These are phyloP conservation scores for Asterella californica DNA, from an alignment of 225 moss, liverwort and hornwort genomes.

Conservation along the genomic window DNA sequence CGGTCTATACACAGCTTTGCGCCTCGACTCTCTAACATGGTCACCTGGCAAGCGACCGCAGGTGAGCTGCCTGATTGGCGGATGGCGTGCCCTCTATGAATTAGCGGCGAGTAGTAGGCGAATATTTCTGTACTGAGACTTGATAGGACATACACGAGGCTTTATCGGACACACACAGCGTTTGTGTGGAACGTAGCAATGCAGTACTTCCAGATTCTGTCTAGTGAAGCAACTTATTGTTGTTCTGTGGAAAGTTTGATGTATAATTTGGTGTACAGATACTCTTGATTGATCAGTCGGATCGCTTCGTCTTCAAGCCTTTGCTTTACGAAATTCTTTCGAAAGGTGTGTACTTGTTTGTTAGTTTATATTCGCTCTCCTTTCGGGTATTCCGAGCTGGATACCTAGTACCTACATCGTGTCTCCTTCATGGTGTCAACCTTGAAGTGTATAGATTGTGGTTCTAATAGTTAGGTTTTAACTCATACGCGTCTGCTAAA, in stretches of 20 bases:
- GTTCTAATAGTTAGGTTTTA: too few species aligned
- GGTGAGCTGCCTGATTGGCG: slow-evolving; percentile 39
- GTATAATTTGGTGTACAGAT: slow-evolving; percentile 46
- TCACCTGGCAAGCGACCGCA: slow-evolving; percentile 84
- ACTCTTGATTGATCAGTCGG: slow-evolving; percentile 77
- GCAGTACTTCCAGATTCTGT: too few species aligned
- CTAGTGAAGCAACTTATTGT: too few species aligned
- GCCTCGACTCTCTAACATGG: slow-evolving; percentile 86
- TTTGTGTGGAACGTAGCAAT: too few species aligned
- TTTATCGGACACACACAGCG: too few species aligned
- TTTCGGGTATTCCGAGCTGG: neutral
- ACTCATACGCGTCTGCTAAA: neutral
- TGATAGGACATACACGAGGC: too few species aligned
- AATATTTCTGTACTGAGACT: neutral
- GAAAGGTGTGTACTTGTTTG: slow-evolving; percentile 51
- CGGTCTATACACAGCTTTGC: slow-evolving; percentile 91
- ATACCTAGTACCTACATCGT: neutral
- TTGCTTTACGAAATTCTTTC: slow-evolving; percentile 89
- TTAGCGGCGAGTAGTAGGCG: too few species aligned
- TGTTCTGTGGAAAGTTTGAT: neutral
- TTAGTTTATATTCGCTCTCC: neutral
- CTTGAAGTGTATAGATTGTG: neutral
- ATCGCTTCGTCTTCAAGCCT: slow-evolving; percentile 97
- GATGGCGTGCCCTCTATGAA: too few species aligned
- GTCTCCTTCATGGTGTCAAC: neutral